These are phyloP conservation scores for Paraurostyla sp. DNA, from an alignment of 73 alveolate genomes.

Conservation along the genomic window DNA sequence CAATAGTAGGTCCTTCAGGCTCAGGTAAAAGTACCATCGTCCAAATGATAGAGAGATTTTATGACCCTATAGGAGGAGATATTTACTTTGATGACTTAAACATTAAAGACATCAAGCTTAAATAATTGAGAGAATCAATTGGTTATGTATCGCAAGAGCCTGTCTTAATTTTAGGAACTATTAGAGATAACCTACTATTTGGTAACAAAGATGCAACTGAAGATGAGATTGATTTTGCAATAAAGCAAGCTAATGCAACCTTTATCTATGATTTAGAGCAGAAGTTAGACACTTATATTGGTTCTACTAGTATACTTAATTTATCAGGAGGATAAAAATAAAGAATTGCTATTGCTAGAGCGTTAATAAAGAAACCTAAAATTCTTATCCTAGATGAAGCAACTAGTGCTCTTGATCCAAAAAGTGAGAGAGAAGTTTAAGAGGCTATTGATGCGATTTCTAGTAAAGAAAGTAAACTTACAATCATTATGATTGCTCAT, in stretches of 20 bases:
- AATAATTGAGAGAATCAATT: slow-evolving; percentile 71
- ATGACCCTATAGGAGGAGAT: slow-evolving; percentile 77
- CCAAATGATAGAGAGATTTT: slow-evolving; percentile 84
- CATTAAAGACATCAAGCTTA: slow-evolving; percentile 72
- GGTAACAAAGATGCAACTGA: slow-evolving; percentile 78
- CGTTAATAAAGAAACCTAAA: slow-evolving; percentile 58
- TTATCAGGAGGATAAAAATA: slow-evolving; percentile 68
- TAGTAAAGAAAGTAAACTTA: slow-evolving; percentile 38
- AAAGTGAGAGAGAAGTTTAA: slow-evolving; percentile 72
- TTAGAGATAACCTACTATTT: slow-evolving; percentile 63
- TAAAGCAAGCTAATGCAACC: slow-evolving; percentile 56
- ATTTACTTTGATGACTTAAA: slow-evolving; percentile 75
- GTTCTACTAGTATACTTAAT: slow-evolving; percentile 47
- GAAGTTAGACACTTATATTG: slow-evolving; percentile 47
- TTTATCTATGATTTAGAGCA: slow-evolving; percentile 55
- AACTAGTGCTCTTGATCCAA: slow-evolving; percentile 64
- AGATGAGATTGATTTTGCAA: slow-evolving; percentile 70
- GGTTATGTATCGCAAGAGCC: slow-evolving; percentile 95
- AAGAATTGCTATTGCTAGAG: slow-evolving; percentile 72
- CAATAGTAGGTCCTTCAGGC: slow-evolving; percentile 82
- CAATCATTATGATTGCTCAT: slow-evolving; percentile 84
- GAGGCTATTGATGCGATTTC: slow-evolving; percentile 68
- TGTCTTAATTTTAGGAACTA: slow-evolving; percentile 89
- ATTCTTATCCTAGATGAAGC: slow-evolving; percentile 72
- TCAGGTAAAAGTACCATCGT: slow-evolving; percentile 82